A percentile compares a stretch with the other conserved stretches of the same genome.
These are phyloP conservation scores for Fagopyrum tataricum DNA, from an alignment of 148 eudicot genomes.

Conservation along the genomic window DNA sequence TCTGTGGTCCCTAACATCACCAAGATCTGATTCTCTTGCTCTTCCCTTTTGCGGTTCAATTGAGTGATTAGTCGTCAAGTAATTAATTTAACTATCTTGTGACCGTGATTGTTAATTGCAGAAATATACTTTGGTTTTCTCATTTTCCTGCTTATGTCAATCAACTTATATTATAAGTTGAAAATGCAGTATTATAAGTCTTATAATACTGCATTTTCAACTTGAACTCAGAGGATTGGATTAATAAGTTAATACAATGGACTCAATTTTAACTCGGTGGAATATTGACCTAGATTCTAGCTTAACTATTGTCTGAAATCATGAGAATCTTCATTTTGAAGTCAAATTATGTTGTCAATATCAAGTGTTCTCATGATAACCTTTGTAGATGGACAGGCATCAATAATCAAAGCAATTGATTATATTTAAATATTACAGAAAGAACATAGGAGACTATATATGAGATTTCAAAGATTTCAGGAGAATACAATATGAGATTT, in stretches of 20 bases:
- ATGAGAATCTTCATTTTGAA: not conserved
- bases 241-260: no score
- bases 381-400: not conserved
- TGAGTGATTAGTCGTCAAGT: no score
- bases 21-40: not conserved
- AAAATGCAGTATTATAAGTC: no score
- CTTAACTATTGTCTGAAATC: not conserved
- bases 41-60: not conserved
- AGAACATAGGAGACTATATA: no score
- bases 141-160: not conserved
- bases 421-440: not conserved
- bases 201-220: no score
- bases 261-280: no score
- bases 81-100: not conserved
- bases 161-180: not conserved
- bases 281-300: no score
- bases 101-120: not conserved
- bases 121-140: not conserved
- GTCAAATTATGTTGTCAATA: not conserved
- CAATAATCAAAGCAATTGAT: not conserved
- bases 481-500: not conserved
- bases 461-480: no score
- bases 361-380: not conserved
- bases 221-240: no score
- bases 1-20: not conserved